Evolutionary conservation across 768 basidiomycete genomes (phyloP).

Genomic region (Leccinum rimulosum): DNA sequence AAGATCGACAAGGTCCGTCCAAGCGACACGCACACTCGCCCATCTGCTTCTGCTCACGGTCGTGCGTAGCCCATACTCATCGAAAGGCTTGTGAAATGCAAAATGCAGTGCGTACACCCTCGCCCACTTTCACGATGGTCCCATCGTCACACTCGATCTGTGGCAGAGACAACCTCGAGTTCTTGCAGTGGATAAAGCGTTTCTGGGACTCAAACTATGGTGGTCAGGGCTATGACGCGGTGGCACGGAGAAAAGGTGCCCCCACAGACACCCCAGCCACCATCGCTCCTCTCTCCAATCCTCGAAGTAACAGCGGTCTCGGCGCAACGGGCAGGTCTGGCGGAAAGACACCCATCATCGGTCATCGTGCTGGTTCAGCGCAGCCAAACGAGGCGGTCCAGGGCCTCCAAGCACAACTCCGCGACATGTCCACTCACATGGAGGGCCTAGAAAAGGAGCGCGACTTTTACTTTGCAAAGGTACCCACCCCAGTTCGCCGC

Average conservation of each 20-base stretch:
- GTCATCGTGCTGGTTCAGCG: constrained; percentile 64
- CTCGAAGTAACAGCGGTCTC: constrained; percentile 39
- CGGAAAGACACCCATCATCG: constrained; percentile 70
- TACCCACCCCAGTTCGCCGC: constrained; percentile 32
- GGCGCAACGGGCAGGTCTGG: constrained; percentile 48
- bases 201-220: constrained; percentile 94
- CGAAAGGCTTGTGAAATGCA: constrained; percentile 94
- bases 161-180: constrained; percentile 92
- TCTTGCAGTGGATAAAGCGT: constrained; percentile 94
- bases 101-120: constrained; percentile 83
- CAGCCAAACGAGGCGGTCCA: constrained; percentile 66
- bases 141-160: constrained; percentile 15
- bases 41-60: constrained; percentile 7
- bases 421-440: constrained; percentile 76
- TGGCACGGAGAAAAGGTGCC: constrained; percentile 74
- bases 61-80: constrained; percentile 80
- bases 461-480: constrained; percentile 99
- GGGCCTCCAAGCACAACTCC: constrained; percentile 70
- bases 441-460: constrained; percentile 96
- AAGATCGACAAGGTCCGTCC: constrained; percentile 86
- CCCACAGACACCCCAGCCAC: constrained; percentile 77
- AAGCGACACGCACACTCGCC: neutral
- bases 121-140: neutral
- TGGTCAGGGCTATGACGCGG: constrained; percentile 85
- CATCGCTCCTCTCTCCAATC: constrained; percentile 59